These are phyloP conservation scores for Fusarium coicis DNA, from an alignment of 2,329 filamentous ascomycete genomes.

Conservation along the genomic window DNA sequence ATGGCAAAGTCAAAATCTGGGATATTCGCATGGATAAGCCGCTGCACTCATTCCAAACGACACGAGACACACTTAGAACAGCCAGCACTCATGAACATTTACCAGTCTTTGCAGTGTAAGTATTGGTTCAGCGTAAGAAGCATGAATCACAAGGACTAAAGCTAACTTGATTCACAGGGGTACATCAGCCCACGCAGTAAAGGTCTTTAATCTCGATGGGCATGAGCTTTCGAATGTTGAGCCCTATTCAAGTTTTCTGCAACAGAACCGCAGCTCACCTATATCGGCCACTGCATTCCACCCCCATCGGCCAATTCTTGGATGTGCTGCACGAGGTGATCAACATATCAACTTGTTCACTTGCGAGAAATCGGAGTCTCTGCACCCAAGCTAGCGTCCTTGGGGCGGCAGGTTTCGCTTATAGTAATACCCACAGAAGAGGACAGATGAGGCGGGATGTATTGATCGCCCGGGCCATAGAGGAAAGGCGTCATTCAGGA, in stretches of 20 bases:
- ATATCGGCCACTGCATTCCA: slow-evolving; percentile 95
- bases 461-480: slow-evolving; percentile 10
- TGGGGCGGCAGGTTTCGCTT: slow-evolving; percentile 33
- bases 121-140: slow-evolving; percentile 40
- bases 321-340: slow-evolving; percentile 86
- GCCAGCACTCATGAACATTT: slow-evolving; percentile 95
- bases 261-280: slow-evolving; percentile 81
- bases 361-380: slow-evolving; percentile 65
- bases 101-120: slow-evolving; percentile 93
- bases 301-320: slow-evolving; percentile 91
- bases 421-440: slow-evolving; percentile 10
- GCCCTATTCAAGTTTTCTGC: slow-evolving; percentile 88
- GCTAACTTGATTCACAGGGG: slow-evolving; percentile 67
- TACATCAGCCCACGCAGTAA: slow-evolving; percentile 87
- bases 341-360: slow-evolving; percentile 91
- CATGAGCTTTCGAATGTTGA: slow-evolving; percentile 83
- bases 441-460: not conserved
- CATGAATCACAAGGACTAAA: not conserved
- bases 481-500: not conserved
- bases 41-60: slow-evolving; percentile 78
- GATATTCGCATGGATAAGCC: slow-evolving; percentile 89
- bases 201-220: slow-evolving; percentile 91
- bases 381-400: slow-evolving; percentile 45
- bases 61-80: slow-evolving; percentile 81
- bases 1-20: slow-evolving; percentile 95